A percentile compares a stretch with the other conserved stretches of the same genome.
These are phyloP conservation scores for Pseudogymnoascus destructans DNA, from an alignment of 2,329 filamentous ascomycete genomes.

Conservation along the genomic window DNA sequence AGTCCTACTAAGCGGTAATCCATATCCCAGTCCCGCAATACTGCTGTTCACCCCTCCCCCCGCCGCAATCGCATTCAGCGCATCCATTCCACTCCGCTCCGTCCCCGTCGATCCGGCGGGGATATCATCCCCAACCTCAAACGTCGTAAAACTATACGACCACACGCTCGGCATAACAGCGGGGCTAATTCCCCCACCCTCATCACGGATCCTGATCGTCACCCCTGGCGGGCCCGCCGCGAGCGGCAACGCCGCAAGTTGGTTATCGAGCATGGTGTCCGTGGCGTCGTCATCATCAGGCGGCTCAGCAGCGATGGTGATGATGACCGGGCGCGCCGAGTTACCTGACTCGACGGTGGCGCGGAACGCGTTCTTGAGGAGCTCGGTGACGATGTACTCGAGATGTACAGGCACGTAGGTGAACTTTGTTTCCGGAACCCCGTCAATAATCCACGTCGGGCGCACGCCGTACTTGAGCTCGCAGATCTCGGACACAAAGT, in stretches of 20 bases:
- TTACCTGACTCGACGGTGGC: slow-evolving; percentile 79
- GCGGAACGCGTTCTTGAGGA: slow-evolving; percentile 93
- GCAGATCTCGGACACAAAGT: slow-evolving; percentile 89
- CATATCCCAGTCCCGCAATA: slow-evolving; percentile 88
- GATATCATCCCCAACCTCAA: slow-evolving; percentile 45
- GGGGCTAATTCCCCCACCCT: slow-evolving; percentile 83
- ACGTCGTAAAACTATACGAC: slow-evolving; percentile 96
- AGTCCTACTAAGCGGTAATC: slow-evolving; percentile 74
- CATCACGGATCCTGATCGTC: slow-evolving; percentile 87
- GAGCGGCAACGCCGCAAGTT: slow-evolving; percentile 38
- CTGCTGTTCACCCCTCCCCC: slow-evolving; percentile 58
- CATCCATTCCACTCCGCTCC: slow-evolving; percentile 42
- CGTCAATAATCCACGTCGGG: slow-evolving; percentile 67
- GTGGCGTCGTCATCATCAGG: neutral
- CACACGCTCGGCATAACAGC: slow-evolving; percentile 79
- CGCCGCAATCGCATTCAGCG: slow-evolving; percentile 62
- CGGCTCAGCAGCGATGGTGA: slow-evolving; percentile 69
- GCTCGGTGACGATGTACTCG: slow-evolving; percentile 92
- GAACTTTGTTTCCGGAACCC: slow-evolving; percentile 76
- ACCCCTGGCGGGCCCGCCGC: slow-evolving; percentile 66
- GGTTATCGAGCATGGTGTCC: slow-evolving; percentile 8
- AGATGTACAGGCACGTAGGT: slow-evolving; percentile 92
- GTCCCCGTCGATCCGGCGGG: slow-evolving; percentile 32
- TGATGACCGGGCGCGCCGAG: slow-evolving; percentile 69
- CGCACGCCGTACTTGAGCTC: slow-evolving; percentile 90